Evolutionary conservation across 495 filamentous ascomycete genomes (phyloP), one percentile per base, ranked within the genome.

Genomic region (Penicilliopsis zonata): DNA sequence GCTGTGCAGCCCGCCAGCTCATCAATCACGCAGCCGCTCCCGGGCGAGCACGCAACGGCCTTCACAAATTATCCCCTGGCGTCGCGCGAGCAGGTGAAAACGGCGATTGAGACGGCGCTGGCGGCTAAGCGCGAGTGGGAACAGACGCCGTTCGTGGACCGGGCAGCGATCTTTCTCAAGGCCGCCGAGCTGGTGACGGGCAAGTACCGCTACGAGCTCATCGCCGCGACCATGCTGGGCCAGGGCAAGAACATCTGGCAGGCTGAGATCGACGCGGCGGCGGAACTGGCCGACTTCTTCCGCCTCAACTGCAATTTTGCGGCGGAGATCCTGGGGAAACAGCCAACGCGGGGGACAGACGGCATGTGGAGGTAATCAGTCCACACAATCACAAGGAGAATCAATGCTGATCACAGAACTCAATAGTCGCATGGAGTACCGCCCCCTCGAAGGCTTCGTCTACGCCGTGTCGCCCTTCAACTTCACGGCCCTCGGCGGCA

Each of bases 181-280:
- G 90, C 88, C 2, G 88, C 88, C 10, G 88, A 95, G 55, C 63
- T 96, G 20, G 74, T 94, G 30, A 67, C 80, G 22, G 74, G 70
- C 23, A 94, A 95, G 52, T 95, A 96, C 59, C 74, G 88, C 38
- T 92, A 92, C 52, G 82, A 93, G 29, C 62, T 96, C 33, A 86
- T 94, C 70, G 86, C 90, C 2, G 78, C 84, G 1, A 96, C 88
- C 0, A 94, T 96, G 71, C 64, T 94, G 6, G 88, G 88, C 18
- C 88, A 96, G 53, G 88, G 88, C 30, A 96, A 96, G 67, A 95
- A 94, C 50, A 80, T 82, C 13, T 95, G 86, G 86, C 88, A 96
- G 52, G 88, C 82, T 27, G 88, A 96, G 66, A 94, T 95, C 41
- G 88, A 96, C 58, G 77, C 86, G 13, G 86, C 86, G 2, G 87